These are phyloP conservation scores for Tolypocladium guangdongense DNA, from an alignment of 2,329 filamentous ascomycete genomes.

Conservation along the genomic window DNA sequence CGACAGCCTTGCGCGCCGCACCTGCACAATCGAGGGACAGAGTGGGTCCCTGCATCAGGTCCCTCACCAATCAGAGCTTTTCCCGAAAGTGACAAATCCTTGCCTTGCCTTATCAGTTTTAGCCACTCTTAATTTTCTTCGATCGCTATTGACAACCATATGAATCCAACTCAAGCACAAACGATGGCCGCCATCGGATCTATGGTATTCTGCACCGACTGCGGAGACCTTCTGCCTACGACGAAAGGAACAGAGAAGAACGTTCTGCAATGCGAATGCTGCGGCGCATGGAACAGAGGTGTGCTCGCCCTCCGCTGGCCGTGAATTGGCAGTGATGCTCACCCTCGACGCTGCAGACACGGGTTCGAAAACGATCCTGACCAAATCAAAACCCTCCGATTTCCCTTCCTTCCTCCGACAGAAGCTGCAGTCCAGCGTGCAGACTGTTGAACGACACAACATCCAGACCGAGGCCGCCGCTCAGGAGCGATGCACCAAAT, in stretches of 20 bases:
- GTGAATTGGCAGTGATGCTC: conserved; percentile 2
- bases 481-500: conserved; percentile 65
- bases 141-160: neutral
- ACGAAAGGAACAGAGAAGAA: conserved; percentile 68
- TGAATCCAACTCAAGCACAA: neutral
- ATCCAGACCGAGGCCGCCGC: conserved; percentile 61
- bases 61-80: conserved; percentile 6
- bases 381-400: conserved; percentile 75
- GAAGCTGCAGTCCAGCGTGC: conserved; percentile 73
- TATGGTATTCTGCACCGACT: conserved; percentile 85
- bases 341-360: conserved; percentile 42
- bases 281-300: conserved; percentile 79
- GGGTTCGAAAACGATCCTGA: conserved; percentile 64
- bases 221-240: conserved; percentile 78
- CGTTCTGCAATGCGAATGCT: conserved; percentile 73
- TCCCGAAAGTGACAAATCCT: conserved; percentile 11
- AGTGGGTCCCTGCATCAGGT: neutral
- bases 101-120: conserved; percentile 17
- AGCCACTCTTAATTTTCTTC: neutral
- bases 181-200: conserved; percentile 82
- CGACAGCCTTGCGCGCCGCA: conserved; percentile 8
- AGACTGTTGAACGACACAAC: conserved; percentile 68
- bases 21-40: neutral
- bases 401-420: conserved; percentile 85
- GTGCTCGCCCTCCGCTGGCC: conserved; percentile 9